Evolutionary conservation across 768 basidiomycete genomes (phyloP), one percentile per base, ranked within the genome.

Genomic region (Cystobasidium onofrii): DNA sequence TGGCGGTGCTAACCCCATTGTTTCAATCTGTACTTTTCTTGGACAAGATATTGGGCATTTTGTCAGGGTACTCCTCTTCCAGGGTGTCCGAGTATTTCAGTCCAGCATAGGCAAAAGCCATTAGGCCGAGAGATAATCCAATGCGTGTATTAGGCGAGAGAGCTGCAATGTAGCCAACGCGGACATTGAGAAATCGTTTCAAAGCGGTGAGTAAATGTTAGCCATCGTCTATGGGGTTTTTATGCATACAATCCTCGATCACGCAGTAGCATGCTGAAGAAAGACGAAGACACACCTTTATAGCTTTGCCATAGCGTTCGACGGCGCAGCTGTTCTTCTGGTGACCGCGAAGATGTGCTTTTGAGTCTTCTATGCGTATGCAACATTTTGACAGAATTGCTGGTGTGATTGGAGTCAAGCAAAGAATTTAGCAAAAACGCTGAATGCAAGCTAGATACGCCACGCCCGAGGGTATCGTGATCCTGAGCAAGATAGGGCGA

Each of bases 101-200:
- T 2, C 69, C 69, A 29, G 33, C 54, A 29, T 71, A 71, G 31
- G 69, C 69, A 36, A 71, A 71, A 15, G 39, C 52, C n/a, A 71
- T 23, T 29, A 71, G 29, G 20, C 52, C 52, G 44, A 71, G 54
- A 7, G 69, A 71, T 1, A 71, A 29, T 12, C 46, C 69, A 17
- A 71, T 52, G 27, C 69, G 69, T 1, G 69, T 71, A 55, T 71
- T 71, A 10, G 69, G 69, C 31, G 69, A 33, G 4, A 71, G 69
- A 71, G 43, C 69, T 71, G 69, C 3, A 27, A 60, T 60, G n/a
- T n/a, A n/a, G n/a, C n/a, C n/a, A n/a, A n/a, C n/a, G n/a, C n/a
- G n/a, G n/a, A n/a, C n/a, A n/a, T n/a, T n/a, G n/a, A n/a, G n/a
- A n/a, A n/a, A n/a, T n/a, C n/a, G n/a, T n/a, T 31, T 66, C 33